These are phyloP conservation scores for Ettlia oleoabundans DNA, from an alignment of 139 green algal genomes.

Conservation along the genomic window DNA sequence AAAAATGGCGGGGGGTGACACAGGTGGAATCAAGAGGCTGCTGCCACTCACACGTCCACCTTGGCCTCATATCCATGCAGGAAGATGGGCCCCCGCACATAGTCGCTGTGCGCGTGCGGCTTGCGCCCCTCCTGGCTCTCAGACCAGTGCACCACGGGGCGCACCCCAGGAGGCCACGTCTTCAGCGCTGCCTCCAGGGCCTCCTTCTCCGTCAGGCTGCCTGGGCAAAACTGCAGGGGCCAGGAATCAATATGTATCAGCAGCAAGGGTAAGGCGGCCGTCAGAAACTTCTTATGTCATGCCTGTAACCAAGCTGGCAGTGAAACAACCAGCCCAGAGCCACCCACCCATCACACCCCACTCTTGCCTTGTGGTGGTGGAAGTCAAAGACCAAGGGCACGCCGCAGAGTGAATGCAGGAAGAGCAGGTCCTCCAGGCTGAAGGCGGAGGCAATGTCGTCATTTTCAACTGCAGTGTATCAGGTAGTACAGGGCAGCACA, in stretches of 20 bases:
- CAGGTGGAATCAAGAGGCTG: no score
- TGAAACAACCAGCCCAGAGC: no score
- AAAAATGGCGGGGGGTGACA: background rate
- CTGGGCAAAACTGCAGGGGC: constrained; percentile 42
- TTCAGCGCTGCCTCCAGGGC: constrained; percentile 57
- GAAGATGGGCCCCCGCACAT: constrained; percentile 65
- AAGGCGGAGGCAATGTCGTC: constrained; percentile 66
- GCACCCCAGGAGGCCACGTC: constrained; percentile 67
- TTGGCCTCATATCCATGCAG: constrained; percentile 60
- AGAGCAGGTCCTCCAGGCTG: constrained; percentile 58
- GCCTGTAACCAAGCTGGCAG: no score
- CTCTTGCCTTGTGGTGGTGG: constrained; percentile 72
- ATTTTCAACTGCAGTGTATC: constrained; percentile 80
- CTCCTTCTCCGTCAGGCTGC: constrained; percentile 52
- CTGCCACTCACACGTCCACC: constrained; percentile 69
- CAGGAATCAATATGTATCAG: no score
- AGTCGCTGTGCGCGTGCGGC: constrained; percentile 67
- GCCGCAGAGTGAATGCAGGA: constrained; percentile 38
- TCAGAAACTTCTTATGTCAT: no score
- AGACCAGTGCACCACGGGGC: constrained; percentile 70
- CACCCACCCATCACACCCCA: no score
- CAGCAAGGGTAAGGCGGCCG: no score
- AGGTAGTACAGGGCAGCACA: background rate
- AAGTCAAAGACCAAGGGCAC: constrained; percentile 81
- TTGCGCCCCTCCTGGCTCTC: constrained; percentile 42